A percentile compares a stretch with the other conserved stretches of the same genome.
phyloP scores from a whole-genome alignment of 768 basidiomycete genomes.

The Suillus subalutaceus region DNA sequence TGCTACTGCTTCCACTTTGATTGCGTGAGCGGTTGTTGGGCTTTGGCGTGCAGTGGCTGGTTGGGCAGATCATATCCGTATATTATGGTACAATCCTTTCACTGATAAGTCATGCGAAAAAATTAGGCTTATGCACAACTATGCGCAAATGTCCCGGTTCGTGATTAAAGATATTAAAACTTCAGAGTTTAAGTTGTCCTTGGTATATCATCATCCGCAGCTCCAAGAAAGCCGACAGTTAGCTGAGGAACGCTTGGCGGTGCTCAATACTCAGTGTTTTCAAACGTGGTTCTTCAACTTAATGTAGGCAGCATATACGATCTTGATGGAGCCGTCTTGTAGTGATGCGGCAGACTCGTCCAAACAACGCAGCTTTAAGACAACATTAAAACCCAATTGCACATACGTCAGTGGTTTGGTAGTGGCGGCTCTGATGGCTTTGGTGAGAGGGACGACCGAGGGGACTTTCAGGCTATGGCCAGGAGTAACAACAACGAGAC shows the following conservation, averaged over 20 bases:
- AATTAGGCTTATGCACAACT: constrained; percentile 7
- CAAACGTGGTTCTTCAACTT: not conserved
- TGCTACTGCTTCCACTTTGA: constrained; percentile 89
- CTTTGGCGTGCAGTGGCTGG: not conserved
- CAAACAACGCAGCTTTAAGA: not conserved
- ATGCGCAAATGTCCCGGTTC: not conserved
- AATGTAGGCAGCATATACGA: too few species aligned
- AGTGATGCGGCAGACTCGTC: not conserved
- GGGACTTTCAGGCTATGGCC: too few species aligned
- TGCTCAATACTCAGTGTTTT: not conserved
- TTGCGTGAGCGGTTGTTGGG: constrained; percentile 54
- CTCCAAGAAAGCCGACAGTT: not conserved
- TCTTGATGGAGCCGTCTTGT: not conserved
- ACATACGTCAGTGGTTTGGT: too few species aligned
- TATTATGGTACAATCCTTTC: not conserved
- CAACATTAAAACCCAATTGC: too few species aligned
- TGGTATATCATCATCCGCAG: not conserved
- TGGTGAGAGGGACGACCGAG: too few species aligned
- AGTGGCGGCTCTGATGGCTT: too few species aligned
- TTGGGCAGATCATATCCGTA: not conserved
- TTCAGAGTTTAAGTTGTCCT: not conserved
- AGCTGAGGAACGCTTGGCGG: not conserved
- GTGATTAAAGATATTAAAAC: not conserved
- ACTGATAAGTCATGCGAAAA: constrained; percentile 1
- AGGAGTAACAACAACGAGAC: too few species aligned